Percentiles rank a stretch among this genome's conserved stretches.
Conservation (phyloP, 2,329 filamentous ascomycete genomes). For the Chrysosporium queenslandicum region DNA sequence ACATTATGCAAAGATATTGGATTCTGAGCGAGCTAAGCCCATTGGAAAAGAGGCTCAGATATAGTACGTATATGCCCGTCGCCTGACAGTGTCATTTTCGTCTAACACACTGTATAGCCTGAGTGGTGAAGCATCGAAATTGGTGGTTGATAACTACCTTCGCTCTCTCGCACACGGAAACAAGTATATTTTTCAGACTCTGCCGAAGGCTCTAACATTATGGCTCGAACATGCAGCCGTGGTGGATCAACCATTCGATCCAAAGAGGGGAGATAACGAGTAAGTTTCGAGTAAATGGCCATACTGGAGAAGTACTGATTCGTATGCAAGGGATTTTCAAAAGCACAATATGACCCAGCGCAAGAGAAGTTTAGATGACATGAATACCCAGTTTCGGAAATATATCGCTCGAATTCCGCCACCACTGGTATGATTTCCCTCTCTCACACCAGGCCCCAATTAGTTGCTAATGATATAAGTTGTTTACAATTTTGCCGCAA, state of each 20-base stretch:
- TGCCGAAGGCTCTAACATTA: conserved; percentile 81
- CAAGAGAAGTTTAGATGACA: conserved; percentile 54
- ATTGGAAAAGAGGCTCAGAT: conserved; percentile 65
- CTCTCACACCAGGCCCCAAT: too few species aligned
- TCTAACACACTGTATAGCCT: conserved; percentile 35
- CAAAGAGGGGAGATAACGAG: conserved; percentile 40
- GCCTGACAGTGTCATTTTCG: neutral
- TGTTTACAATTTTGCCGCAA: conserved; percentile 65
- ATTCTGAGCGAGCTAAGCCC: conserved; percentile 72
- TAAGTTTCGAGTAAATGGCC: conserved; percentile 21
- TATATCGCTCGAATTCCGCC: conserved; percentile 52
- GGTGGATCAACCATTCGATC: conserved; percentile 51
- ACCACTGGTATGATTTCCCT: conserved; percentile 31
- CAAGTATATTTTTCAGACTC: conserved; percentile 90
- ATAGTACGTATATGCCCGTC: conserved; percentile 37
- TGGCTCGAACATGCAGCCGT: conserved; percentile 87
- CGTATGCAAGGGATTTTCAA: conserved; percentile 37
- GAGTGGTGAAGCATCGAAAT: conserved; percentile 71
- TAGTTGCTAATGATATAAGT: conserved; percentile 21
- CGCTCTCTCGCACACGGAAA: conserved; percentile 78
- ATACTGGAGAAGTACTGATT: conserved; percentile 5
- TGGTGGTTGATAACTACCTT: conserved; percentile 89
- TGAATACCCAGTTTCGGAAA: conserved; percentile 69
- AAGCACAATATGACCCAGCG: conserved; percentile 42
- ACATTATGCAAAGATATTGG: conserved; percentile 92